Conservation (phyloP, 2,329 filamentous ascomycete genomes). For the Pyricularia pennisetigena region DNA sequence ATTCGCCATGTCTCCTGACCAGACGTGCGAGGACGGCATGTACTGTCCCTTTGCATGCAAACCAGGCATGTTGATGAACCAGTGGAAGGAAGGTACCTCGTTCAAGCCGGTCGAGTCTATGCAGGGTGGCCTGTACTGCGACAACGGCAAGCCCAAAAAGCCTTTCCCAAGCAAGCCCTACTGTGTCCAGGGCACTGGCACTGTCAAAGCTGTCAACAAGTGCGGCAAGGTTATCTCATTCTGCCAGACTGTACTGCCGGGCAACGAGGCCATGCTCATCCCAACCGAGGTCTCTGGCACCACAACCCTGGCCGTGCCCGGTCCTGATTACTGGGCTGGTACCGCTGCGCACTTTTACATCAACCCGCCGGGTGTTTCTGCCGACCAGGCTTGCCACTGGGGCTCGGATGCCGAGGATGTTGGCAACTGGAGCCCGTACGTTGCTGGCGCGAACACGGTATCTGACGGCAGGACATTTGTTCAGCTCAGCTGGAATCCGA, state of each 20-base stretch:
- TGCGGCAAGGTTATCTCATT: slow-evolving; percentile 54
- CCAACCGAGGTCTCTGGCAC: slow-evolving; percentile 54
- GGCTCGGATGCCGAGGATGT: slow-evolving; percentile 50
- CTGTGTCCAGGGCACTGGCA: slow-evolving; percentile 59
- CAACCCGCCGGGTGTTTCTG: slow-evolving; percentile 58
- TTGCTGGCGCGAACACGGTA: slow-evolving; percentile 66
- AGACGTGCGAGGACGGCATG: slow-evolving; percentile 53
- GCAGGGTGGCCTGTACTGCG: slow-evolving; percentile 68
- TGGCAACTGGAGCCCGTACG: slow-evolving; percentile 72
- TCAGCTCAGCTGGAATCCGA: slow-evolving; percentile 71
- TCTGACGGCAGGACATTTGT: slow-evolving; percentile 56
- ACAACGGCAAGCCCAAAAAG: slow-evolving; percentile 56
- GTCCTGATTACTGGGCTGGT: slow-evolving; percentile 56
- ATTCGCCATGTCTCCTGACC: slow-evolving; percentile 73
- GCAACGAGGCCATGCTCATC: slow-evolving; percentile 75
- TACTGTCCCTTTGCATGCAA: slow-evolving; percentile 75
- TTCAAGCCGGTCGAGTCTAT: slow-evolving; percentile 64
- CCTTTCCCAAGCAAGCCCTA: slow-evolving; percentile 59
- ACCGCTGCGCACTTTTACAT: slow-evolving; percentile 74
- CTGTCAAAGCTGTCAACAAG: slow-evolving; percentile 58
- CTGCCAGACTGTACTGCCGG: slow-evolving; percentile 71
- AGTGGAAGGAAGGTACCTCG: slow-evolving; percentile 64
- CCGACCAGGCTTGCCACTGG: slow-evolving; percentile 60
- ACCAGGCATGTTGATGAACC: slow-evolving; percentile 64
- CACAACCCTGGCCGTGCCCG: slow-evolving; percentile 61